A percentile compares a stretch with the other conserved stretches of the same genome.
These are phyloP conservation scores for Silene latifolia DNA, from an alignment of 148 eudicot genomes.

Conservation along the genomic window DNA sequence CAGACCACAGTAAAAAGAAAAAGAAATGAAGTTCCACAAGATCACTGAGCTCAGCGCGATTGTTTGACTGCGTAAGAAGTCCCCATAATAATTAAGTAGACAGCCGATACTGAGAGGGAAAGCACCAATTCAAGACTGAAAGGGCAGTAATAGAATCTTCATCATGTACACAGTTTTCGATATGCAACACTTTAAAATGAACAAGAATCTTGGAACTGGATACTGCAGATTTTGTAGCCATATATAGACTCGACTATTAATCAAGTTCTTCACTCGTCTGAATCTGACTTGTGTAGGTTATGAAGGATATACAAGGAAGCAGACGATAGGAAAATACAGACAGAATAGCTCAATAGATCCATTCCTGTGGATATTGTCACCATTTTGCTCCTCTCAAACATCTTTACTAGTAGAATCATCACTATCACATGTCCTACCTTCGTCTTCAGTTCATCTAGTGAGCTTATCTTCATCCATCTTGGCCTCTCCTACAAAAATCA, in stretches of 20 bases:
- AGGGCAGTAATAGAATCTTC: no score
- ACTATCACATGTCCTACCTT: conserved; percentile 95
- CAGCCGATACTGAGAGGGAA: no score
- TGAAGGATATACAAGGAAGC: conserved; percentile 92
- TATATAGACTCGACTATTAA: not conserved
- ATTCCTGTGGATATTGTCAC: conserved; percentile 79
- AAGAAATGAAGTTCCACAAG: no score
- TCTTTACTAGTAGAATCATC: conserved; percentile 91
- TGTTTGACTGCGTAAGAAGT: no score
- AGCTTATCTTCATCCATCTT: conserved; percentile 92
- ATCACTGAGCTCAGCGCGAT: no score
- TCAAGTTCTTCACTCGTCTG: conserved; percentile 31
- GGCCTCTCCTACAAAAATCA: conserved; percentile 67
- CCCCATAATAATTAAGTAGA: no score
- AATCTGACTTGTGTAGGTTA: conserved; percentile 60
- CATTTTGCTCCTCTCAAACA: conserved; percentile 99
- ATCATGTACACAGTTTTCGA: not conserved
- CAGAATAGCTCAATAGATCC: conserved; percentile 80
- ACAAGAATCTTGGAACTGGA: not conserved
- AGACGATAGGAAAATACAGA: conserved; percentile 86
- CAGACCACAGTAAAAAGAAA: no score
- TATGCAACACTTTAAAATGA: not conserved
- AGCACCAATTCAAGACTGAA: no score
- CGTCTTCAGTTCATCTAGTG: conserved; percentile 87
- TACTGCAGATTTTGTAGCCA: not conserved